Evolutionary conservation across 805 yeast genomes (phyloP), one percentile per base, ranked within the genome.

Genomic region (Candida methanosorbosa): DNA sequence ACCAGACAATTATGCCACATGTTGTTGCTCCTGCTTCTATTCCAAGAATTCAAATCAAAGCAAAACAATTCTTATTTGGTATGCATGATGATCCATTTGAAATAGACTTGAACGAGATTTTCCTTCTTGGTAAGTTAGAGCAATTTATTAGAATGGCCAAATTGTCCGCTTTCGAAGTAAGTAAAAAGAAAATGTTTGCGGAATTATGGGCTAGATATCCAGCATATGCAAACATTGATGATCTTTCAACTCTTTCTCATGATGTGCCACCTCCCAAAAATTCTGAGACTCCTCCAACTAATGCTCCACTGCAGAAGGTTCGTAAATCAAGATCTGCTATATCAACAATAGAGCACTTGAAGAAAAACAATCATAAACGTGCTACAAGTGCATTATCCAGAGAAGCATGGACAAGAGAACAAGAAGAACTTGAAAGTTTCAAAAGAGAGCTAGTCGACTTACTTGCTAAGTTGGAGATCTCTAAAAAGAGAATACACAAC

Each of bases 1-100:
- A 29, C 34, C 40, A 40, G 9, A 32, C 37, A 12, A 46, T 54
- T 9, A 39, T 42, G 42, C 61, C 61, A 14, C 40, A 66, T 31
- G 42, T 56, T 2, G 59, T 52, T 14, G 60, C 57, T n/a, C 67
- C 72, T 0, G 42, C 63, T 4, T 40, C 59, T 14, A 61, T 90
- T 7, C 88, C 88, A 12, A 61, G 58, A 16, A 57, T 85, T 2
- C 66, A 70, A 17, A 44, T 87, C 25, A 68, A 61, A 28, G 64
- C 94, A 0, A 63, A 63, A 5, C 62, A 72, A 27, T 64, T 84
- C 41, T 63, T 80, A 4, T 59, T 87, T 26, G 67, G 80, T 18
- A 65, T 87, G 42, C 95, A 84, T 37, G 94, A 84, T 54, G 97
- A 90, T 56, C 90, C 94, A 7, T 87, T 88, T 53, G 97, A 90